phyloP scores from a whole-genome alignment of 2,329 filamentous ascomycete genomes.

The Hypoxylon sp. region DNA sequence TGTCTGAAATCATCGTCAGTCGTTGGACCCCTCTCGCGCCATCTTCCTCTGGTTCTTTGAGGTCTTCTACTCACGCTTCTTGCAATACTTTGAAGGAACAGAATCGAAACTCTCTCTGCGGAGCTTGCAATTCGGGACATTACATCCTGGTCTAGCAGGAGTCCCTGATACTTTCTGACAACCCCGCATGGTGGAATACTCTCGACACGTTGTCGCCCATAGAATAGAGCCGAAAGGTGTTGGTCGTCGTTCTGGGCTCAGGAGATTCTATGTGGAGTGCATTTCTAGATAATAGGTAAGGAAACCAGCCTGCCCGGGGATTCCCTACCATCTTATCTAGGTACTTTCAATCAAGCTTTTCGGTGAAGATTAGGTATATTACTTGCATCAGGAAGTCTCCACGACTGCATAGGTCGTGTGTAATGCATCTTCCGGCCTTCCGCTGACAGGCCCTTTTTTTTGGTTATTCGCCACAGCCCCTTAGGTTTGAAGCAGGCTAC shows the following conservation, averaged over 20 bases:
- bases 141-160: background rate
- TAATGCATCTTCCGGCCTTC: slow-evolving; percentile 8
- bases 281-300: background rate
- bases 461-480: background rate
- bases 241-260: background rate
- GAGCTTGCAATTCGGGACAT: slow-evolving; percentile 2
- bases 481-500: too few species aligned
- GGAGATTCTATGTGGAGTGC: background rate
- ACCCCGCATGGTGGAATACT: slow-evolving; percentile 7
- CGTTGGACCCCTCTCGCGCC: background rate
- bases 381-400: slow-evolving; percentile 1
- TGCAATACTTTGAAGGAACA: slow-evolving; percentile 16
- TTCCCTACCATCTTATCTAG: slow-evolving; percentile 2
- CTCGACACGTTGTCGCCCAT: background rate
- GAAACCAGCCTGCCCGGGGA: background rate
- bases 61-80: slow-evolving; percentile 8
- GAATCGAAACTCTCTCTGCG: slow-evolving; percentile 1
- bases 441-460: slow-evolving; percentile 4
- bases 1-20: slow-evolving; percentile 21
- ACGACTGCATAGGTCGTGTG: slow-evolving; percentile 9
- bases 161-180: background rate
- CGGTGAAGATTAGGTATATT: slow-evolving; percentile 20
- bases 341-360: slow-evolving; percentile 5
- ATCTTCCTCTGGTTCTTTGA: background rate
- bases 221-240: background rate